Percentiles rank a stretch among this genome's conserved stretches.
These are phyloP conservation scores for Sequoia sempervirens DNA, from an alignment of 75 land plant genomes.

Conservation along the genomic window DNA sequence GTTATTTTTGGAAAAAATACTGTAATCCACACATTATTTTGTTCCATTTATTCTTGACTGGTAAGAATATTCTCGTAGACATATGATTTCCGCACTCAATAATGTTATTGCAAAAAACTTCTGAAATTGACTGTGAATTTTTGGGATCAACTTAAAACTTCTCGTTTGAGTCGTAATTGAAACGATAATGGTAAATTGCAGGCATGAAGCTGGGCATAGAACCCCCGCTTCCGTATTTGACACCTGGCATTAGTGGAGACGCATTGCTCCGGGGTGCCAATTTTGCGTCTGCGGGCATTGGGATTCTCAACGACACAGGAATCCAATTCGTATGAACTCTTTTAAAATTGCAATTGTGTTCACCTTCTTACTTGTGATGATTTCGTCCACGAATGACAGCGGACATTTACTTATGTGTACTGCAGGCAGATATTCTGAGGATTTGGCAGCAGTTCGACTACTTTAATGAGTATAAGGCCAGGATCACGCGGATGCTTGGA, in stretches of 20 bases:
- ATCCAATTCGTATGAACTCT: conserved; percentile 31
- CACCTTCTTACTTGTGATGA: neutral
- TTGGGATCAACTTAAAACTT: too few relatives aligned
- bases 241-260: conserved; percentile 19
- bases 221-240: conserved; percentile 24
- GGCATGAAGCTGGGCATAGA: conserved; percentile 24
- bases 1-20: too few relatives aligned
- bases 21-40: too few relatives aligned
- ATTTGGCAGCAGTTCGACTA: conserved; percentile 43
- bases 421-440: conserved; percentile 52
- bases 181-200: neutral
- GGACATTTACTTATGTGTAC: neutral
- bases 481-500: conserved; percentile 40
- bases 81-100: too few relatives aligned
- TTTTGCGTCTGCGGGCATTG: conserved; percentile 56
- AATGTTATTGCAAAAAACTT: too few relatives aligned
- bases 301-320: conserved; percentile 55
- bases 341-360: neutral
- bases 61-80: too few relatives aligned
- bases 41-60: too few relatives aligned
- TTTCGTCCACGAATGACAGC: neutral
- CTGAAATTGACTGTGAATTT: too few relatives aligned
- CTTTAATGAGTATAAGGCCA: conserved; percentile 42
- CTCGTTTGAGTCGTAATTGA: too few relatives aligned
- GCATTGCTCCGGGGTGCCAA: conserved; percentile 42